Conservation (phyloP, 768 basidiomycete genomes). For the Rubroboletus satanas region DNA sequence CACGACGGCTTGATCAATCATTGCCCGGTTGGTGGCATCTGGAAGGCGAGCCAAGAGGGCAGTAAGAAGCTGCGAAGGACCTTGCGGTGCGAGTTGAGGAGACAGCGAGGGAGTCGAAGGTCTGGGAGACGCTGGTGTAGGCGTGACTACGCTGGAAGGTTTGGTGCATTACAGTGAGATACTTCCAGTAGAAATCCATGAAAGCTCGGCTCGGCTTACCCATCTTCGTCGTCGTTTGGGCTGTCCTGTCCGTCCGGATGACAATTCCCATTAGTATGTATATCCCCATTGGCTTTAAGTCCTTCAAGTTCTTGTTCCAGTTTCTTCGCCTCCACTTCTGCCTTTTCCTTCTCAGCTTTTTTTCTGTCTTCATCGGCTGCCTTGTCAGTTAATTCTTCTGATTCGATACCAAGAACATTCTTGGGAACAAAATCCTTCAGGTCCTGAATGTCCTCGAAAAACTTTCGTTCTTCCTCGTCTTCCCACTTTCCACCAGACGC, state of each 20-base stretch:
- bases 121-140: slow-evolving; percentile 66
- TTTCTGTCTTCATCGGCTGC: slow-evolving; percentile 42
- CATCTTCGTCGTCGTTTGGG: slow-evolving; percentile 30
- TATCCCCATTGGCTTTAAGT: slow-evolving; percentile 40
- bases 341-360: slow-evolving; percentile 51
- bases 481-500: slow-evolving; percentile 87
- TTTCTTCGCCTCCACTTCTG: slow-evolving; percentile 64
- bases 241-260: slow-evolving; percentile 11
- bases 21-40: slow-evolving; percentile 85
- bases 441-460: slow-evolving; percentile 92
- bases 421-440: slow-evolving; percentile 88
- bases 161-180: slow-evolving; percentile 38
- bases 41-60: slow-evolving; percentile 87
- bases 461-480: slow-evolving; percentile 92
- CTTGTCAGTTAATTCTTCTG: slow-evolving; percentile 38
- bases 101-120: slow-evolving; percentile 55
- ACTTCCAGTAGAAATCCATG: slow-evolving; percentile 3
- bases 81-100: slow-evolving; percentile 76
- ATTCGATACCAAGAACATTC: slow-evolving; percentile 72
- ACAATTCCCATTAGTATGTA: slow-evolving; percentile 19
- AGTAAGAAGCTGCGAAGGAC: slow-evolving; percentile 89
- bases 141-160: slow-evolving; percentile 47
- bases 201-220: slow-evolving; percentile 16
- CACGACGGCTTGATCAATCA: slow-evolving; percentile 91
- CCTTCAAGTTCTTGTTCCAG: slow-evolving; percentile 76